Percentiles rank a stretch among this genome's conserved stretches.
Conservation (phyloP, 2,329 filamentous ascomycete genomes). For the Pseudogymnoascus sp. region DNA sequence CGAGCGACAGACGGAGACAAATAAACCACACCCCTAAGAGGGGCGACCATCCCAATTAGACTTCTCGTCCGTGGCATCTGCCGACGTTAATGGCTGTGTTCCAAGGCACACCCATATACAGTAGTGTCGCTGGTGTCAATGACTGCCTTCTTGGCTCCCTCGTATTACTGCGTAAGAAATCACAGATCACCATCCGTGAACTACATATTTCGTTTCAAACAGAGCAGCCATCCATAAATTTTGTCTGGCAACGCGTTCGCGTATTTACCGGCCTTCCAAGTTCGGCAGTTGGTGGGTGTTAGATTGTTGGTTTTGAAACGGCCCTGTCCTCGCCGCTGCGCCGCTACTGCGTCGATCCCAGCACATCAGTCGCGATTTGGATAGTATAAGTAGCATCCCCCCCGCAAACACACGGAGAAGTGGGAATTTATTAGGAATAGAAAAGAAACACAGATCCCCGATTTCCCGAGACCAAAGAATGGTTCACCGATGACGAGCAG, state of each 20-base stretch:
- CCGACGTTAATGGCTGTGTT: not conserved
- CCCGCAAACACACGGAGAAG: not conserved
- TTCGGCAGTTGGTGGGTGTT: not conserved
- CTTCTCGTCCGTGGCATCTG: not conserved
- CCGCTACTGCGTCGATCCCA: not conserved
- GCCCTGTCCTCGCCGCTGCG: not conserved
- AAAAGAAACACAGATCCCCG: not conserved
- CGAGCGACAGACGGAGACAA: not conserved
- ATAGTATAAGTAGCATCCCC: not conserved
- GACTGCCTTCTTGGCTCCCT: not conserved
- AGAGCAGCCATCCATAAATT: not conserved
- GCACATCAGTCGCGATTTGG: not conserved
- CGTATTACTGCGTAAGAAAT: not conserved
- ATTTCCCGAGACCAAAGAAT: not conserved
- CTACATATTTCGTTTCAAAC: not conserved
- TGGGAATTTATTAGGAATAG: constrained; percentile 4
- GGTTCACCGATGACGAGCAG: not conserved
- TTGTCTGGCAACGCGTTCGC: not conserved
- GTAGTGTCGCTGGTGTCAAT: not conserved
- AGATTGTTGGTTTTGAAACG: not conserved
- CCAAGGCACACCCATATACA: not conserved
- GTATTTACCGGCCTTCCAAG: not conserved
- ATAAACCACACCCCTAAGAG: not conserved
- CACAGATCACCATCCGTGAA: not conserved
- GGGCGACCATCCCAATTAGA: not conserved